Conservation (phyloP, 345 rosid genomes). For the Hypericum perforatum region DNA sequence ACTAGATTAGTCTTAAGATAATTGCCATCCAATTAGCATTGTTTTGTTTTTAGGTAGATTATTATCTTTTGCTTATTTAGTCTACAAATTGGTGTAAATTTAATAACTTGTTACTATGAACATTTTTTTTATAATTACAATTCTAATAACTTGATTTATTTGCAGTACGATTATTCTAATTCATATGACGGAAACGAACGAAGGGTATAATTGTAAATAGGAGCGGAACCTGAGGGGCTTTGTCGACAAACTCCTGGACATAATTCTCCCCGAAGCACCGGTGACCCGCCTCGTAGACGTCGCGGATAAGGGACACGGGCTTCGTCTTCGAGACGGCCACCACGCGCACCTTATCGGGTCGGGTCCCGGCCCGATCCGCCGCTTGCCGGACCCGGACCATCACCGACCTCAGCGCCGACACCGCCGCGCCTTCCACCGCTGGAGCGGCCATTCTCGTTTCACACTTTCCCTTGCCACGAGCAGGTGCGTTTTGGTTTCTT, state of each 20-base stretch:
- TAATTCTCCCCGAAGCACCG: conserved; percentile 85
- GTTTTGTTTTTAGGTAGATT: too few relatives aligned
- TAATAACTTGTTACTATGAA: too few relatives aligned
- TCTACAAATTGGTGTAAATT: too few relatives aligned
- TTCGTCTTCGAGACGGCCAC: conserved; percentile 83
- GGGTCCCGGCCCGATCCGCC: conserved; percentile 45
- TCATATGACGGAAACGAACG: too few relatives aligned
- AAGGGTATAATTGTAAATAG: too few relatives aligned
- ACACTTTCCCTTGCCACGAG: conserved; percentile 9
- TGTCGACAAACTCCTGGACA: conserved; percentile 74
- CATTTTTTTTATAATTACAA: too few relatives aligned
- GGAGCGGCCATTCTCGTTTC: conserved; percentile 32
- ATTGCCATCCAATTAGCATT: too few relatives aligned
- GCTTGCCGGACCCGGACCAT: conserved; percentile 58
- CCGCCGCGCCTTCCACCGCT: conserved; percentile 11
- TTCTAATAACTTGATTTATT: too few relatives aligned
- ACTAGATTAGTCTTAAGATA: too few relatives aligned
- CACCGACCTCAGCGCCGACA: conserved; percentile 58
- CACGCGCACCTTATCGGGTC: conserved; percentile 45
- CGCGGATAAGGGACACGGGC: conserved; percentile 71
- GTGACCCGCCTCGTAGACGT: conserved; percentile 83
- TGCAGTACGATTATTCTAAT: too few relatives aligned
- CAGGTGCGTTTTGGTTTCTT: too few relatives aligned
- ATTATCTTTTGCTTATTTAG: too few relatives aligned
- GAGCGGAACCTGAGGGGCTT: conserved; percentile 64